These are phyloP conservation scores for Colletotrichum melonis DNA, from an alignment of 2,329 filamentous ascomycete genomes.

Conservation along the genomic window DNA sequence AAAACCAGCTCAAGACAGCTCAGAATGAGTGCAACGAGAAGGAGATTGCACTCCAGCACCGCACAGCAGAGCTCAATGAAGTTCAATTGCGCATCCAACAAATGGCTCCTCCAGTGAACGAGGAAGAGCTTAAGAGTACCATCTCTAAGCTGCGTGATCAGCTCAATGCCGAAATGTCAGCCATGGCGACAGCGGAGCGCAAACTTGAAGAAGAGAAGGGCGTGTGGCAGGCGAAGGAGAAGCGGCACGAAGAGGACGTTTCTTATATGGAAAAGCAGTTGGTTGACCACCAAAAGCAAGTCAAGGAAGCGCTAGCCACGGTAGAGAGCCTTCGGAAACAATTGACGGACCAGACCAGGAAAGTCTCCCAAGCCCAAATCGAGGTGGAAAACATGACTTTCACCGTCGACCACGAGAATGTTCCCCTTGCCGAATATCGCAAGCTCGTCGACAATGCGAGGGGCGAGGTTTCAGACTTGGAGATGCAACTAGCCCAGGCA, in stretches of 20 bases:
- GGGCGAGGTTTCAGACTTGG: neutral
- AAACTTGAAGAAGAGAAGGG: neutral
- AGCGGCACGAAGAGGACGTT: neutral
- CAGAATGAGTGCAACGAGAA: conserved; percentile 1
- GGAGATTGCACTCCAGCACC: neutral
- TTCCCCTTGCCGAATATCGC: conserved; percentile 1
- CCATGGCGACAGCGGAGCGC: neutral
- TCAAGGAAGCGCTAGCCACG: neutral
- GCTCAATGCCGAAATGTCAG: neutral
- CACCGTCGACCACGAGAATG: neutral
- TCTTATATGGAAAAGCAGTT: neutral
- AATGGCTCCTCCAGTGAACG: neutral
- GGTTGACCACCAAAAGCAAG: neutral
- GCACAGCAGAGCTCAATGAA: neutral
- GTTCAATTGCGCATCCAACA: neutral
- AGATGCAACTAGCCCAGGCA: neutral
- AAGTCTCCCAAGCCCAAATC: neutral
- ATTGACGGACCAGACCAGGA: neutral
- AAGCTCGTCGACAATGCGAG: conserved; percentile 25
- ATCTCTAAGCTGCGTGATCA: neutral
- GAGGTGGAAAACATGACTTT: neutral
- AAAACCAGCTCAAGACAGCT: neutral
- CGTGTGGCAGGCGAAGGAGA: neutral
- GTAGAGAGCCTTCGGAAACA: neutral
- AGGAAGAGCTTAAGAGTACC: neutral